These are phyloP conservation scores for Pisolithus sp. DNA, from an alignment of 768 basidiomycete species.

Conservation along the genomic window DNA sequence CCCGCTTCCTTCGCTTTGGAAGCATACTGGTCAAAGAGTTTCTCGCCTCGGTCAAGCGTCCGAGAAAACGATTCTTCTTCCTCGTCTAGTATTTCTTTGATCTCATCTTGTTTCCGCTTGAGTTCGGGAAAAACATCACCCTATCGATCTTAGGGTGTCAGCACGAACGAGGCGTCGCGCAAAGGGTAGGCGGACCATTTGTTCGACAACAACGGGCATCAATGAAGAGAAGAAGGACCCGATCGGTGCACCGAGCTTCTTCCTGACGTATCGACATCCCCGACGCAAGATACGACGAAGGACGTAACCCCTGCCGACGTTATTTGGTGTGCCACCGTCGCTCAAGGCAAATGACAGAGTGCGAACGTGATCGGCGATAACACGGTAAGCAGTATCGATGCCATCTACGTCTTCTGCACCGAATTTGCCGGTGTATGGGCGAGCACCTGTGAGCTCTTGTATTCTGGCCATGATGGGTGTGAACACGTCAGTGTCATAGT, in stretches of 20 bases:
- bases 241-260: slow-evolving; percentile 88
- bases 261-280: slow-evolving; percentile 92
- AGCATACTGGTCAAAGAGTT: slow-evolving; percentile 87
- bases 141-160: slow-evolving; percentile 33
- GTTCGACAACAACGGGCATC: slow-evolving; percentile 82
- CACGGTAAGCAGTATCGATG: slow-evolving; percentile 95
- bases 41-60: slow-evolving; percentile 96
- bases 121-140: slow-evolving; percentile 91
- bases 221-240: slow-evolving; percentile 94
- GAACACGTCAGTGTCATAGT: slow-evolving; percentile 98
- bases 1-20: slow-evolving; percentile 57
- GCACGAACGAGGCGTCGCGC: neutral
- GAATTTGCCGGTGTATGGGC: slow-evolving; percentile 85
- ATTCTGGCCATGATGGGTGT: slow-evolving; percentile 81
- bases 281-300: slow-evolving; percentile 86
- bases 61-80: slow-evolving; percentile 97
- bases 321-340: slow-evolving; percentile 95
- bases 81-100: slow-evolving; percentile 94
- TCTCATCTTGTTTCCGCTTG: slow-evolving; percentile 68
- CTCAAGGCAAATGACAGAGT: slow-evolving; percentile 94
- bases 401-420: slow-evolving; percentile 94
- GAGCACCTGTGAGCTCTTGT: slow-evolving; percentile 81
- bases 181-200: slow-evolving; percentile 52
- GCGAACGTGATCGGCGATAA: slow-evolving; percentile 93
- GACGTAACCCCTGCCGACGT: slow-evolving; percentile 97